These are phyloP conservation scores for Karstenula rhodostoma DNA, from an alignment of 2,329 filamentous ascomycete species.

Conservation along the genomic window DNA sequence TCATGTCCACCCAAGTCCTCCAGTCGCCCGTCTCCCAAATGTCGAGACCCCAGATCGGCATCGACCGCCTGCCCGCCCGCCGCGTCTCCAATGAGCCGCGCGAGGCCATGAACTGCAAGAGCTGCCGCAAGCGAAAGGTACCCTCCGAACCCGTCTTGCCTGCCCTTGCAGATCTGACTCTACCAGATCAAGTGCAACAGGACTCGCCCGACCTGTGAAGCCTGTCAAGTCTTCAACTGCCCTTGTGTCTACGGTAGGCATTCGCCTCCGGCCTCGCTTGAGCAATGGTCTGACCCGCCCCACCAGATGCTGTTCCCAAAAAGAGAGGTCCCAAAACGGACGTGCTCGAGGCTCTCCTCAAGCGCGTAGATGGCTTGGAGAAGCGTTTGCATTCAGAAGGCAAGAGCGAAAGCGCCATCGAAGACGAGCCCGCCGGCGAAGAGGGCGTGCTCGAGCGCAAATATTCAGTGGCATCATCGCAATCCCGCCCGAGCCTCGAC, in stretches of 20 bases:
- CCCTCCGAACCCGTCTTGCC: conserved; percentile 25
- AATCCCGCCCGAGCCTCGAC: conserved; percentile 35
- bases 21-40: conserved; percentile 56
- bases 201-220: conserved; percentile 82
- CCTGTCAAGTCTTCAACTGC: conserved; percentile 88
- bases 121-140: conserved; percentile 91
- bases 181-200: conserved; percentile 89
- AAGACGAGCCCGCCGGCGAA: conserved; percentile 35
- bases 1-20: conserved; percentile 44
- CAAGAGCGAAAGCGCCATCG: conserved; percentile 53
- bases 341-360: conserved; percentile 82
- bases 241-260: conserved; percentile 82
- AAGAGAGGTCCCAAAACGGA: conserved; percentile 91
- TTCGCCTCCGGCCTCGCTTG: conserved; percentile 13
- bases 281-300: conserved; percentile 16
- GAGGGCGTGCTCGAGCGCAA: conserved; percentile 34
- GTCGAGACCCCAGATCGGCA: conserved; percentile 80
- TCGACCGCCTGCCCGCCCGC: conserved; percentile 77
- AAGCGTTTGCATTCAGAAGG: conserved; percentile 72
- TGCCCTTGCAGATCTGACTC: conserved; percentile 25
- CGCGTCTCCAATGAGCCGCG: conserved; percentile 77
- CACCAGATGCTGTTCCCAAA: conserved; percentile 82
- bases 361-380: conserved; percentile 85
- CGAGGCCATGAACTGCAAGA: conserved; percentile 96
- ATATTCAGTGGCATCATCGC: conserved; percentile 28